These are phyloP conservation scores for Jatropha podagrica DNA, from an alignment of 441 rosid species.

Conservation along the genomic window DNA sequence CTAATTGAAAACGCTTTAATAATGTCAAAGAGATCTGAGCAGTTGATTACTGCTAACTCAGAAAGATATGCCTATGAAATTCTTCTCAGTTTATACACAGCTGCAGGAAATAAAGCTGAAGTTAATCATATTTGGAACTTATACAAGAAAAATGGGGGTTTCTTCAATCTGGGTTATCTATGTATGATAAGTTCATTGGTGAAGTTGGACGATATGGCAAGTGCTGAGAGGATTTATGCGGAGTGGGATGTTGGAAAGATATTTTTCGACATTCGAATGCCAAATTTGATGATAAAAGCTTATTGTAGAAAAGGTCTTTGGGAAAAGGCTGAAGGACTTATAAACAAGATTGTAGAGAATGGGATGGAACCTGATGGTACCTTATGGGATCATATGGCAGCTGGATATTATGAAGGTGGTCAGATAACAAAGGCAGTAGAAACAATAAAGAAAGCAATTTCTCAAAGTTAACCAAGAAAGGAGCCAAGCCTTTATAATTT, in stretches of 20 bases:
- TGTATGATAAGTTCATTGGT: constrained; percentile 31
- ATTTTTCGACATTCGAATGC: constrained; percentile 31
- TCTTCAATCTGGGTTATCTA: constrained; percentile 28
- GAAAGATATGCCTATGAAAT: constrained; percentile 27
- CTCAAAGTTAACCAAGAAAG: constrained; percentile 20
- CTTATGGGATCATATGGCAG: constrained; percentile 39
- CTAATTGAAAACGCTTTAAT: constrained; percentile 31
- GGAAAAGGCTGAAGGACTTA: constrained; percentile 39
- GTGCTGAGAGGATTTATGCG: constrained; percentile 36
- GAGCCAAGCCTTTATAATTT: constrained; percentile 22
- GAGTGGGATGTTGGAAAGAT: constrained; percentile 35
- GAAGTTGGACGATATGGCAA: constrained; percentile 38
- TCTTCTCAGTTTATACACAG: constrained; percentile 36
- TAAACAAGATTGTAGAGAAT: constrained; percentile 28
- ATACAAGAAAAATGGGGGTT: constrained; percentile 20
- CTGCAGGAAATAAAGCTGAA: constrained; percentile 38
- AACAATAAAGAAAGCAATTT: constrained; percentile 33
- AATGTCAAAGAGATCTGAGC: constrained; percentile 36
- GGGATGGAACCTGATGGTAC: constrained; percentile 33
- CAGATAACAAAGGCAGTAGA: constrained; percentile 39
- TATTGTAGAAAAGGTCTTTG: constrained; percentile 34
- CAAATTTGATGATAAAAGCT: constrained; percentile 33
- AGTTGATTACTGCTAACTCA: background rate
- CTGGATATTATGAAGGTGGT: constrained; percentile 22
- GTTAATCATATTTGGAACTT: constrained; percentile 41